Conservation (phyloP, 108 stramenopile species). For the Aurantiochytrium sp. region DNA sequence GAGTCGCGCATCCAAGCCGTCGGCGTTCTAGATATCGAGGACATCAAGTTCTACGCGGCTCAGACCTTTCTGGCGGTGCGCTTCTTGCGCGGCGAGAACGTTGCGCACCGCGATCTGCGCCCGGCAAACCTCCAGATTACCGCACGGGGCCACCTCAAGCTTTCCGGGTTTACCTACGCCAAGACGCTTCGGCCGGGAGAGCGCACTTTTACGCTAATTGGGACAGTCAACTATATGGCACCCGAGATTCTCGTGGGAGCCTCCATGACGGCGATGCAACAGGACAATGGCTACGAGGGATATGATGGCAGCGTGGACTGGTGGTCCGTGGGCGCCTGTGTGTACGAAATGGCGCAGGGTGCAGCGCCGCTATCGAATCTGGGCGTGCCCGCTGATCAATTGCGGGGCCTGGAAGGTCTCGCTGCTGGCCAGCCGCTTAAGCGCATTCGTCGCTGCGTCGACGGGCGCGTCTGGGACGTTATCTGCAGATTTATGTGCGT, state of each 20-base stretch:
- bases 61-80: neutral
- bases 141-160: neutral
- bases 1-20: neutral
- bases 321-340: neutral
- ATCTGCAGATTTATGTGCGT: neutral
- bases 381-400: neutral
- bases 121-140: neutral
- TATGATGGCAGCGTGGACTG: slow-evolving; percentile 12
- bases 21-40: neutral
- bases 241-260: neutral
- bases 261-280: neutral
- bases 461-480: neutral
- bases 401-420: neutral
- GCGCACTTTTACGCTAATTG: neutral
- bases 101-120: neutral
- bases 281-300: neutral
- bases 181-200: neutral
- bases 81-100: neutral
- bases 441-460: neutral
- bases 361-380: neutral
- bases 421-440: neutral
- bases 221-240: slow-evolving; percentile 23
- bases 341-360: neutral
- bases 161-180: neutral
- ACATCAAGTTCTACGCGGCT: neutral